Evolutionary conservation across 805 yeast species (phyloP), one percentile per base, ranked within the genome.

Genomic region (Saturnispora galanensis): DNA sequence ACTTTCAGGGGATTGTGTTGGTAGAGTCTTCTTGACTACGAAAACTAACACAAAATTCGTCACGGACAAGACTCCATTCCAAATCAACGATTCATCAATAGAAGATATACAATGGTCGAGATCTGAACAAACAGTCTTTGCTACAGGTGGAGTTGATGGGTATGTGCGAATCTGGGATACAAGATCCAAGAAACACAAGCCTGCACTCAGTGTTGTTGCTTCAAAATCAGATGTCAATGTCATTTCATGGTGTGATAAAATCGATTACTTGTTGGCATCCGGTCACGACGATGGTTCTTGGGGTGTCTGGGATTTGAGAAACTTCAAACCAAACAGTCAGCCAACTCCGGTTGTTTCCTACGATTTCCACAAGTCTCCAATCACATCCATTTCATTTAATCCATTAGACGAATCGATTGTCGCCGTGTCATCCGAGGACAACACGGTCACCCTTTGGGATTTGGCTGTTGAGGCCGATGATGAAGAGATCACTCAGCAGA

Each of bases 391-490:
- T 52, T 81, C 90, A 50, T 93, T 90, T 73, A 89, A 89, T 60
- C 98, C 97, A 41, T 70, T 81, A 52, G 98, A 93, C 62, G 98
- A 93, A 65, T 86, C 96, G 0, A 87, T 89, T 50, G 76, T 93
- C 44, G 97, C 97, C 1, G 97, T 90, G 13, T 88, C 94, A 3
- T 85, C 95, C 1, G 97, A 89, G 61, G 98, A 93, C 65, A 88
- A 88, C 63, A 93, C 97, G 5, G 97, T 93, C 8, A 88, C 97
- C 1, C 69, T 93, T 52, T 93, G 98, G 98, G 98, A 93, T 68
- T 73, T 93, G 62, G 90, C 97, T 10, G 98, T 93, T 12, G 98
- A 93, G 68, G 97, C 97, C 3, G 98, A 89, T 48, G 97, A 93
- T 60, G 97, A 90, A 60, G 98, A 90, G 65, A 84, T 90, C 52